Evolutionary conservation across 2,329 filamentous ascomycete species (phyloP).

Genomic region (Hypomyces perniciosus): DNA sequence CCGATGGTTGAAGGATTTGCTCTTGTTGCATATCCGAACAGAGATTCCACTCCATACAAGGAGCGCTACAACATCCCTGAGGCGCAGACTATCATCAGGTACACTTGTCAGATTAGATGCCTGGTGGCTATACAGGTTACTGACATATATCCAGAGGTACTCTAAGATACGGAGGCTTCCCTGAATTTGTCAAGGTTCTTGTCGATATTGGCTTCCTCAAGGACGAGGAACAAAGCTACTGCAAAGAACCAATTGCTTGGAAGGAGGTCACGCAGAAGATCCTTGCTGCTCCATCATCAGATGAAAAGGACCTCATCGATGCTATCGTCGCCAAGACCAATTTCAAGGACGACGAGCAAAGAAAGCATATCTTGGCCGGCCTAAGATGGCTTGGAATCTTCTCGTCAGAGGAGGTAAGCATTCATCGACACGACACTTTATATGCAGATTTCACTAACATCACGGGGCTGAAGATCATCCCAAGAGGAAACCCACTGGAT

Average conservation of each 20-base stretch:
- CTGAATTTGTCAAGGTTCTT: conserved; percentile 79
- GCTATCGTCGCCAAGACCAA: conserved; percentile 70
- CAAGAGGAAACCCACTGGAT: conserved; percentile 75
- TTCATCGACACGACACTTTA: background rate
- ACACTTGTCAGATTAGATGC: background rate
- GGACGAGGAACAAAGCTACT: conserved; percentile 59
- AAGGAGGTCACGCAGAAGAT: conserved; percentile 78
- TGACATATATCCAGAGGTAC: conserved; percentile 42
- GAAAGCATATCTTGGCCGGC: conserved; percentile 62
- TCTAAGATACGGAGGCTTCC: conserved; percentile 83
- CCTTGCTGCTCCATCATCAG: conserved; percentile 59
- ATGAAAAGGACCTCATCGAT: conserved; percentile 63
- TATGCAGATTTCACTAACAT: background rate
- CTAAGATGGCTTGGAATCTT: conserved; percentile 67
- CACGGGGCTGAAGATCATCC: conserved; percentile 46
- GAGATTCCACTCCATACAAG: conserved; percentile 81
- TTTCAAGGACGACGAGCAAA: conserved; percentile 64
- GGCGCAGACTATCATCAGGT: conserved; percentile 76
- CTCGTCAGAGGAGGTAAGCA: conserved; percentile 45
- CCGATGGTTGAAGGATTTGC: conserved; percentile 50
- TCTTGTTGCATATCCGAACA: conserved; percentile 90
- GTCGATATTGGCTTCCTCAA: conserved; percentile 86
- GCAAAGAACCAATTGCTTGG: conserved; percentile 68
- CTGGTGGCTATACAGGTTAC: background rate
- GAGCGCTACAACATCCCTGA: conserved; percentile 90